Conservation (phyloP, 352 stramenopile species). For the Pythium sp. region DNA sequence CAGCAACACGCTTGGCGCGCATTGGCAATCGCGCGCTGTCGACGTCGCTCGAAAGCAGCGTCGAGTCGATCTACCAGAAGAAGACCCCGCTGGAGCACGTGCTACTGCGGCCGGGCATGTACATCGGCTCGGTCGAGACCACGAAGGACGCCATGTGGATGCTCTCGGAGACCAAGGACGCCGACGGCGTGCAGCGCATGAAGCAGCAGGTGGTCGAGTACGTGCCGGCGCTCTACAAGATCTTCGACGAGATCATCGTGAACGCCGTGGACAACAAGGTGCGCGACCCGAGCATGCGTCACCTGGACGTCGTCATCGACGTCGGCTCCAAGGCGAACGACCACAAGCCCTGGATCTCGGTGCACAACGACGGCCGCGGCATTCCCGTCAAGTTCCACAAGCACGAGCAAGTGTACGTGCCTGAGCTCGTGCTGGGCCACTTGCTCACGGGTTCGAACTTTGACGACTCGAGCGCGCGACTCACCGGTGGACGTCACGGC, state of each 20-base stretch:
- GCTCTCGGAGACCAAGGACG: slow-evolving; percentile 32
- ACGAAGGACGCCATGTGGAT: slow-evolving; percentile 82
- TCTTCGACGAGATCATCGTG: slow-evolving; percentile 99
- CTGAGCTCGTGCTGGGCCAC: slow-evolving; percentile 98
- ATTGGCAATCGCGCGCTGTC: slow-evolving; percentile 14
- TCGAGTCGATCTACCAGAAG: slow-evolving; percentile 87
- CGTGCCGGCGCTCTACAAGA: slow-evolving; percentile 95
- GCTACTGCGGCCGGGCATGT: slow-evolving; percentile 89
- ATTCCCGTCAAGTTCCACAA: slow-evolving; percentile 98
- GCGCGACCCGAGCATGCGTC: slow-evolving; percentile 72
- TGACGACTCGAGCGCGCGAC: slow-evolving; percentile 96
- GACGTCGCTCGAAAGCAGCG: slow-evolving; percentile 41
- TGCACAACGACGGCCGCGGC: slow-evolving; percentile 97
- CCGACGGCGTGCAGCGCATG: slow-evolving; percentile 42
- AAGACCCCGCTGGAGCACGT: slow-evolving; percentile 90
- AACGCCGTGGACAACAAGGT: slow-evolving; percentile 97
- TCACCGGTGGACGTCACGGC: slow-evolving; percentile 95
- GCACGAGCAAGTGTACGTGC: slow-evolving; percentile 96
- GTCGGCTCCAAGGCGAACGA: slow-evolving; percentile 52
- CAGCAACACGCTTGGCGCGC: not conserved
- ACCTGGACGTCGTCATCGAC: slow-evolving; percentile 73
- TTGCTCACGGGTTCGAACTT: slow-evolving; percentile 99
- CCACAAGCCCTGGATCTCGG: slow-evolving; percentile 89
- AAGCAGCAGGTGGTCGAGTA: slow-evolving; percentile 77
- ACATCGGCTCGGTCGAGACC: slow-evolving; percentile 87